These are phyloP conservation scores for Warburgia ugandensis DNA, from an alignment of 164 flowering plant genomes.

Conservation along the genomic window DNA sequence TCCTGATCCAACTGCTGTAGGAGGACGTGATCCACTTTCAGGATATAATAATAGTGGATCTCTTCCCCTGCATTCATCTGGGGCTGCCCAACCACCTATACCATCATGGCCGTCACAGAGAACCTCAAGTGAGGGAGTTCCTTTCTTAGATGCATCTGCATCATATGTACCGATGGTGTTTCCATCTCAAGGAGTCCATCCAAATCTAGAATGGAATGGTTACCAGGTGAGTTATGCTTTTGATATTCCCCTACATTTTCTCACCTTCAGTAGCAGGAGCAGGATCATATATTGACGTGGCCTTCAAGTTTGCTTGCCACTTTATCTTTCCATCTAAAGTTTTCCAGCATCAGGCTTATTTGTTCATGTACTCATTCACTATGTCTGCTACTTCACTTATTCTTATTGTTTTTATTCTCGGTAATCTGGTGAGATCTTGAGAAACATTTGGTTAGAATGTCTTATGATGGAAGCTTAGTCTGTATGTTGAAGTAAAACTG, in stretches of 20 bases:
- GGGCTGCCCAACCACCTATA: constrained; percentile 28
- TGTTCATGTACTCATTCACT: not conserved
- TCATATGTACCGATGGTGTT: constrained; percentile 39
- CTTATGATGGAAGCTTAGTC: no score
- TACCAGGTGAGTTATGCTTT: constrained; percentile 50
- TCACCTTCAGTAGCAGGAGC: not conserved
- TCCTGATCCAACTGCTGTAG: constrained; percentile 72
- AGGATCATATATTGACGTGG: not conserved
- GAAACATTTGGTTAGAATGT: not conserved
- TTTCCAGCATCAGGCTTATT: no score
- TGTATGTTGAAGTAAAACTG: no score
- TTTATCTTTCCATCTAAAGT: no score
- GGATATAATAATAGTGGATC: constrained; percentile 47
- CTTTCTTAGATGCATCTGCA: constrained; percentile 14
- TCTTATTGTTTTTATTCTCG: not conserved
- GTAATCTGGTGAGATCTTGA: not conserved
- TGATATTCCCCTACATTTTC: not conserved
- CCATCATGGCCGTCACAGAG: constrained; percentile 57
- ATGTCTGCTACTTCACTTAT: not conserved
- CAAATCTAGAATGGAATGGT: constrained; percentile 63
- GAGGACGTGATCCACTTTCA: constrained; percentile 34
- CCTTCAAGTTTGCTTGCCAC: no score
- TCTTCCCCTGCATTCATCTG: constrained; percentile 27
- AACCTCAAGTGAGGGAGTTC: constrained; percentile 37
- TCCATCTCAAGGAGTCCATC: constrained; percentile 37